Evolutionary conservation across 139 green algal genomes (phyloP), one percentile per base, ranked within the genome.

Genomic region (Chlorella sp.): DNA sequence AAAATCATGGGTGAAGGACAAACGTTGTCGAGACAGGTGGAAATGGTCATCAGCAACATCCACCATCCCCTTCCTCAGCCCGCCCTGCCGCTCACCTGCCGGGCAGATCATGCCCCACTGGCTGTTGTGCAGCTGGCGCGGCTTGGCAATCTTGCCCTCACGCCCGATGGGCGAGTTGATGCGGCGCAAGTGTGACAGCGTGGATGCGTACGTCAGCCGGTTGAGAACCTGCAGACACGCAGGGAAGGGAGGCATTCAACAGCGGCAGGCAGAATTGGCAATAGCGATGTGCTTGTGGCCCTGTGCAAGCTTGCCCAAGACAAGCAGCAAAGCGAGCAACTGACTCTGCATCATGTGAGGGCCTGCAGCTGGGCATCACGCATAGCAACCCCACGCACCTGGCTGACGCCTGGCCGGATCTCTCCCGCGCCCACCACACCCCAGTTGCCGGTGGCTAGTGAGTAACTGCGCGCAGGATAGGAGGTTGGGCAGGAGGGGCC

Each of bases 101-200:
- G 97, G 87, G 90, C 97, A 99, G 80, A 99, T 96, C 92, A 99
- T 98, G 83, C 97, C 97, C 97, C 97, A 99, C 87, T 99, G 95
- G n/a, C 86, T 94, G 90, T 97, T 99, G 95, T 99, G 97, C 89
- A 99, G 94, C 94, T 99, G 96, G 34, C 97, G 93, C 5, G 97
- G 97, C 93, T 99, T 99, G 67, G 94, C 94, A 44, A 97, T 91
- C 90, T 98, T 98, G 85, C 95, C 95, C 90, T 97, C 95, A 1
- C 94, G 91, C n/a, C 93, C 97, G 40, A 99, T 99, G 56, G 97
- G 97, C 0, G 94, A 98, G 94, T 99, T 99, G 84, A 99, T 95
- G 81, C 97, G 95, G 48, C 97, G 93, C 88, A 99, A 86, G 86
- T 99, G 97, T 0, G 91, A 97, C 54, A 99, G 89, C 36, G 97